Base-by-base conservation (phyloP, 306 rosid species). In the Rosa lucieae region DNA sequence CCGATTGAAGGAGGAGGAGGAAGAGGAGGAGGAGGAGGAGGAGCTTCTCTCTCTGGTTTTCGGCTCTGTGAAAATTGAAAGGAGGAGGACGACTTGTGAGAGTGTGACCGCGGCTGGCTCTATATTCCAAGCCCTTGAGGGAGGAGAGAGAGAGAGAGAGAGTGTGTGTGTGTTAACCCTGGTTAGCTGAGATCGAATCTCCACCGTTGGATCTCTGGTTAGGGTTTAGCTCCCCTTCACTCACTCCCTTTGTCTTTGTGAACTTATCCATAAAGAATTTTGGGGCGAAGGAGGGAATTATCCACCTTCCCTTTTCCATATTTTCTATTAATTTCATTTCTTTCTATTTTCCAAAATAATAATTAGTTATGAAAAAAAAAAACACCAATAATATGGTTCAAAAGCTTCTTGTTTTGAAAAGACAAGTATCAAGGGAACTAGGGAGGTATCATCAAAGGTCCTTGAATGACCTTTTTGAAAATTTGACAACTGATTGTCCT, bases 251-350 rank as follows among this genome's bases (percentile, higher is more conserved):
- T 32, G 47, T 18, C 35, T 10, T 2, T 62, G 0, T 17, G 13
- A 17, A 46, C 79, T 76, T 76, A 76, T 76, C 79, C 79, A 20
- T 12, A 61, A 18, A 1, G 35, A 10, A n/a, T 66, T 66, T 15
- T 21, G 29, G 14, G 39, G 56, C 18, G 23, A 66, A 3, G 12
- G 20, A 20, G 43, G 6, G 6, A 26, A 44, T 75, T 75, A 43
- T 44, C 78, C 67, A 56, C 10, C 29, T 18, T 14, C 1, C 5
- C 37, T 40, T 52, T 15, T 49, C 9, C 5, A 2, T 73, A 14
- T 35, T 8, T 14, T 20, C 21, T 3, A 5, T 20, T 6, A 51
- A 3, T 14, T 23, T 70, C 48, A 18, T 6, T 21, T 10, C 3
- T 7, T 44, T n/a, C 37, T 6, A 42, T 42, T 23, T 62, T 62